A percentile compares a stretch with the other conserved stretches of the same genome.
phyloP scores from a whole-genome alignment of 148 eudicot species.

The Linanthus parryae region DNA sequence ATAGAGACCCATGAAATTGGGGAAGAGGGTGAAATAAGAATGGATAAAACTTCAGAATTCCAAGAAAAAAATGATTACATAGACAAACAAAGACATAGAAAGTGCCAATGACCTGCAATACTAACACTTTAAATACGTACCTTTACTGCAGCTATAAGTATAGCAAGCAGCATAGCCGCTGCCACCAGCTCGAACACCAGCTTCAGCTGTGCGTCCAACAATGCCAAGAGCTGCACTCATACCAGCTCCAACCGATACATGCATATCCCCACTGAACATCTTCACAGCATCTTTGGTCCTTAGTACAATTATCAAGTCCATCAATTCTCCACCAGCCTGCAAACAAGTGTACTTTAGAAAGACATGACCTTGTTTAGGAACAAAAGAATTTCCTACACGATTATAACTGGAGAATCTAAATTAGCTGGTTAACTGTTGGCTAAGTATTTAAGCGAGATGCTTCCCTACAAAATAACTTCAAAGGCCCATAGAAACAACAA shows the following conservation, averaged over 20 bases:
- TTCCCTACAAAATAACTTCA: too few species aligned
- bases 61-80: background rate
- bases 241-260: slow-evolving; percentile 84
- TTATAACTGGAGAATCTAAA: too few species aligned
- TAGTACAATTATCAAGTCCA: slow-evolving; percentile 71
- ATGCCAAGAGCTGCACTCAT: slow-evolving; percentile 83
- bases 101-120: background rate
- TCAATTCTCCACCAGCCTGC: slow-evolving; percentile 89
- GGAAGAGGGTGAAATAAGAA: too few species aligned
- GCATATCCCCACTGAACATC: slow-evolving; percentile 65
- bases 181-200: slow-evolving; percentile 72
- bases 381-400: background rate
- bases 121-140: slow-evolving; percentile 18
- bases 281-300: slow-evolving; percentile 72
- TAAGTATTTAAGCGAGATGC: too few species aligned
- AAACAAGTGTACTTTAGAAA: background rate
- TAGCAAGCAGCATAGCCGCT: slow-evolving; percentile 79
- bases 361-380: background rate
- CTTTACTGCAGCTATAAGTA: slow-evolving; percentile 92
- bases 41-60: too few species aligned
- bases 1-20: too few species aligned
- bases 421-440: too few species aligned
- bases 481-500: too few species aligned
- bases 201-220: slow-evolving; percentile 75
- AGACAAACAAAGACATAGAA: background rate